Conservation (phyloP, 2,329 filamentous ascomycete genomes). For the Penicillium sp. region DNA sequence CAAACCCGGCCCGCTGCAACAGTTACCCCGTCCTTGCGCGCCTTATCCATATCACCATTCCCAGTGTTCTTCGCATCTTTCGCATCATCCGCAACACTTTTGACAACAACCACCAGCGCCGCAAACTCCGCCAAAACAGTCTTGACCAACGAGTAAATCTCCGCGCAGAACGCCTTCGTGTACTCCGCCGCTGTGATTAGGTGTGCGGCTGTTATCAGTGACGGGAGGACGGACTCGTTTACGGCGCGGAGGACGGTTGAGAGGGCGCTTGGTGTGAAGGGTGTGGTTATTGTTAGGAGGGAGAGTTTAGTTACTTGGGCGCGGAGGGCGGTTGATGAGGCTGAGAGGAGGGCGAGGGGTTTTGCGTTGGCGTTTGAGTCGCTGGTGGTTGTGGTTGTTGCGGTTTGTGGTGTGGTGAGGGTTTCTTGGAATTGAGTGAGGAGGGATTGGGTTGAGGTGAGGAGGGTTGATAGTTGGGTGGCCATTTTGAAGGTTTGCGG, state of each 20-base stretch:
- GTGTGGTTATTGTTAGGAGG: slow-evolving; percentile 81
- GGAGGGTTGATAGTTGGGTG: slow-evolving; percentile 33
- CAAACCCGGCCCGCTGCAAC: slow-evolving; percentile 77
- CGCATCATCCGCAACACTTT: slow-evolving; percentile 45
- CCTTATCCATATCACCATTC: slow-evolving; percentile 27
- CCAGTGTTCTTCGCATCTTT: slow-evolving; percentile 37
- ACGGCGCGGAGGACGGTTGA: slow-evolving; percentile 72
- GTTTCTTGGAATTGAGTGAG: slow-evolving; percentile 44
- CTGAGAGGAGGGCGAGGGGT: slow-evolving; percentile 69
- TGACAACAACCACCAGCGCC: slow-evolving; percentile 64
- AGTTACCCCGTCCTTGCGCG: slow-evolving; percentile 59
- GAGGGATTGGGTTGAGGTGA: slow-evolving; percentile 42
- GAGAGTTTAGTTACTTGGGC: slow-evolving; percentile 88
- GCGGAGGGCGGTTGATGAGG: slow-evolving; percentile 73
- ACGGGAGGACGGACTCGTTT: slow-evolving; percentile 73
- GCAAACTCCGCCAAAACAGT: slow-evolving; percentile 67
- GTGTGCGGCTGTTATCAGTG: slow-evolving; percentile 71
- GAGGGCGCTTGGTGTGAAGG: slow-evolving; percentile 81
- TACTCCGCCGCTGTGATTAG: slow-evolving; percentile 66
- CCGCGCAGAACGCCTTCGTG: slow-evolving; percentile 65
- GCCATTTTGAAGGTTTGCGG: slow-evolving; percentile 31
- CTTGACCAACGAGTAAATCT: slow-evolving; percentile 64
- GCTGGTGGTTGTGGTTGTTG: neutral
- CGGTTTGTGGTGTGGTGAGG: slow-evolving; percentile 32
- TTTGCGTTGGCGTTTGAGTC: slow-evolving; percentile 33